Base-by-base conservation (phyloP, 2,329 filamentous ascomycete species). In the Stenocarpella maydis region DNA sequence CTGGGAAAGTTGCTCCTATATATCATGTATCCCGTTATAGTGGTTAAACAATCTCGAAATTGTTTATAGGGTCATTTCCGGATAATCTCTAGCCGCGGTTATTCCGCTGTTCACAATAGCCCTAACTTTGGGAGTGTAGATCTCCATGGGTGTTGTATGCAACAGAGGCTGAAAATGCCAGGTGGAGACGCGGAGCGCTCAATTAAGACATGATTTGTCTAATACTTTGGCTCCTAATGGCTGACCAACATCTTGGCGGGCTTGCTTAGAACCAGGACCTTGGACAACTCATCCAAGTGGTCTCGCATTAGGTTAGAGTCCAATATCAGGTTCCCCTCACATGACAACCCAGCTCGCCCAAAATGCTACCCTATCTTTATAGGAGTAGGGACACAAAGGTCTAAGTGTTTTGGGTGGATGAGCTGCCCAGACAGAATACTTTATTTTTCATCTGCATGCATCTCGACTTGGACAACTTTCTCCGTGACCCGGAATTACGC, bases 201-300 rank as follows among this genome's bases (percentile, higher is more conserved):
- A 41, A 41, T 19, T n/a, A 4, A 37, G 43, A 58, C 26, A 49
- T 26, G 14, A 34, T 1, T 19, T 63, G 28, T 49, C 58, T 63
- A 63, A 49, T 63, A 49, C 21, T 21, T 49, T 49, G 34, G 12
- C 49, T 37, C 58, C 58, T 63, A 63, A 63, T 63, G 58, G 58
- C 43, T 49, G 58, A 31, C 28, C 41, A 37, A 9, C 41, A 8
- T 19, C 58, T 63, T 63, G 58, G 58, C 58, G 21, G n/a, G 41
- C 26, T 31, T 31, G 28, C 14, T 37, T 17, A 24, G 28, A 63
- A 49, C 58, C 58, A 37, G n/a, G 49, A 24, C n/a, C n/a, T n/a
- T n/a, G n/a, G n/a, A n/a, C n/a, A 37, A 49, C 28, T 12, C 58
- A 49, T 4, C 58, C 19, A 37, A 2, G 5, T 24, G n/a, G 19